Evolutionary conservation across 306 rosid species (phyloP), one percentile per base, ranked within the genome.

Genomic region (Betula pendula): DNA sequence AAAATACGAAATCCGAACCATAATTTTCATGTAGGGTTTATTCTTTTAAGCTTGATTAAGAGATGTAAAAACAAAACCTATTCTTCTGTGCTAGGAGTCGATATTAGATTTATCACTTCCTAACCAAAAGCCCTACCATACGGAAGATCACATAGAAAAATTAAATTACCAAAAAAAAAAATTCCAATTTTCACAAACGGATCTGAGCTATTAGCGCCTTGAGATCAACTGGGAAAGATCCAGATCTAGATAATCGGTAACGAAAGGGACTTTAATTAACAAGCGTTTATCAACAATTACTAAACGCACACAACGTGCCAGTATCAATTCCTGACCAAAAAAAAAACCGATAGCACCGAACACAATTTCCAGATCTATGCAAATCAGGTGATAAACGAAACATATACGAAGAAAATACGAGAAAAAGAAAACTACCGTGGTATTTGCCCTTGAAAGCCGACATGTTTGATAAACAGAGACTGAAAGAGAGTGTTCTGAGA

Each of bases 371-470:
- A 66, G 70, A 66, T 66, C 70, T 66, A 66, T 24, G 29, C 6
- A 9, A 24, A 48, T 13, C 12, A 22, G 6, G 1, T 20, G 24
- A 25, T 6, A 60, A 7, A 6, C 1, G 8, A 10, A 20, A 13
- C 29, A 49, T 29, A 24, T 5, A 35, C 51, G 16, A 25, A 49
- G 31, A 35, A 6, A 14, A 65, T 16, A 1, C 5, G 20, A 68
- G 1, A 19, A 49, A 49, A 50, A 35, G 3, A 47, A 29, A 19
- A 43, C 53, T 77, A 91, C 97, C 97, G 74, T 81, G 78, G 84
- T 76, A 92, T 42, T 90, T 92, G 84, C 97, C 91, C 87, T 85
- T 82, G 89, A 79, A 92, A 79, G 76, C 60, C 62, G 97, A 85
- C 97, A 92, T 92, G 55, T 27, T 56, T 19, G 40, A 55, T 13